Conservation (phyloP, 2,329 filamentous ascomycete species). For the Pochonia chlamydosporia region DNA sequence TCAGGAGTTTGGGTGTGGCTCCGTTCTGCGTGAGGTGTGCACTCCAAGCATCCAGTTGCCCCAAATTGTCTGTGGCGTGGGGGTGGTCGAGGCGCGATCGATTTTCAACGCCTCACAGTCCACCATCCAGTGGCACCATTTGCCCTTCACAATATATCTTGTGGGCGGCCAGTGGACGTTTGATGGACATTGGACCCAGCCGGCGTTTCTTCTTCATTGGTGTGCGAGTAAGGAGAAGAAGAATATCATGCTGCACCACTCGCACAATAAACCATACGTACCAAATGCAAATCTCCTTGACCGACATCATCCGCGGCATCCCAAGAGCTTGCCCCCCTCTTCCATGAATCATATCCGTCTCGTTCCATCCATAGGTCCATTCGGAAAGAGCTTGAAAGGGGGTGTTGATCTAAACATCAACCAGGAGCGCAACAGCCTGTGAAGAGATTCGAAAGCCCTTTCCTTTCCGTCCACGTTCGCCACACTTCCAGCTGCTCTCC, state of each 20-base stretch:
- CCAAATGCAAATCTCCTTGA: neutral
- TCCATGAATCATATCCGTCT: neutral
- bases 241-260: neutral
- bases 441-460: too few relatives aligned
- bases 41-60: neutral
- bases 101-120: neutral
- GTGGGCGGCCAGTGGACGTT: neutral
- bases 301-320: neutral
- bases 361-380: too few relatives aligned
- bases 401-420: too few relatives aligned
- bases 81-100: constrained; percentile 1
- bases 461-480: too few relatives aligned
- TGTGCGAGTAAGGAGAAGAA: neutral
- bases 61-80: constrained; percentile 1
- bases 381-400: too few relatives aligned
- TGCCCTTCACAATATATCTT: neutral
- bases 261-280: too few relatives aligned
- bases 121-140: neutral
- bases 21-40: neutral
- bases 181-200: neutral
- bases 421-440: too few relatives aligned
- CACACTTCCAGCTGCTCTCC: too few relatives aligned
- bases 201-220: neutral
- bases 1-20: too few relatives aligned
- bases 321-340: neutral